Evolutionary conservation across 108 stramenopile genomes (phyloP).

Genomic region (Nannochloropsis oceanica): DNA sequence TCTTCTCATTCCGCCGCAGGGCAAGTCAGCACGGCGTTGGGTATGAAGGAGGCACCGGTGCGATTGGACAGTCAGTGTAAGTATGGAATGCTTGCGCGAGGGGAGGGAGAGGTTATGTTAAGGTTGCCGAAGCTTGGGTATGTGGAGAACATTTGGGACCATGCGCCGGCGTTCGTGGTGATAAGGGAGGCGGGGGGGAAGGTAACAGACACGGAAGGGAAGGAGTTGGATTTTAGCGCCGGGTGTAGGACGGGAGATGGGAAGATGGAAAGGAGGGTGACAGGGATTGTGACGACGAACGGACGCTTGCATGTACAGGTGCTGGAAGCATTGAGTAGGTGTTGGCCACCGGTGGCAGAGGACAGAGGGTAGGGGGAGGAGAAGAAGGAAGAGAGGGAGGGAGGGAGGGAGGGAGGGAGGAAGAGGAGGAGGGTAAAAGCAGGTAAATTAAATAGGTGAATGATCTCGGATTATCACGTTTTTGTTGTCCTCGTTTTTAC

Average conservation of each 20-base stretch:
- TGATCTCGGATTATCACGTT: no score
- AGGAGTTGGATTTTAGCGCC: constrained; percentile 47
- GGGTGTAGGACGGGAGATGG: constrained; percentile 8
- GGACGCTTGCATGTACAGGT: neutral
- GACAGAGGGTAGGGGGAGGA: no score
- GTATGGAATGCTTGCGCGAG: constrained; percentile 55
- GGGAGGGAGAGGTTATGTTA: constrained; percentile 27
- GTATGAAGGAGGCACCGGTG: constrained; percentile 6
- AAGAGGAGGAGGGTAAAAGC: no score
- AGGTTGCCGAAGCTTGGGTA: constrained; percentile 37
- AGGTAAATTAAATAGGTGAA: no score
- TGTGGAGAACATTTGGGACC: constrained; percentile 69
- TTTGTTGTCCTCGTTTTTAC: no score
- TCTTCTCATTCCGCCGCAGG: constrained; percentile 13
- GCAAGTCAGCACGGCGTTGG: constrained; percentile 5
- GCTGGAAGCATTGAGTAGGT: neutral
- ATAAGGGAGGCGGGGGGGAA: constrained; percentile 57
- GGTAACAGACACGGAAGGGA: constrained; percentile 53
- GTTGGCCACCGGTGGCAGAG: neutral
- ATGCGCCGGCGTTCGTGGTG: constrained; percentile 52
- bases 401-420: no score
- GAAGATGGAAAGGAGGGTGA: neutral
- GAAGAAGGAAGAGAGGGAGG: no score
- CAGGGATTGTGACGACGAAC: constrained; percentile 1
- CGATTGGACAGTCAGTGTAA: constrained; percentile 65